phyloP scores from a whole-genome alignment of 164 flowering plant species.

The Cinnamomum chago region DNA sequence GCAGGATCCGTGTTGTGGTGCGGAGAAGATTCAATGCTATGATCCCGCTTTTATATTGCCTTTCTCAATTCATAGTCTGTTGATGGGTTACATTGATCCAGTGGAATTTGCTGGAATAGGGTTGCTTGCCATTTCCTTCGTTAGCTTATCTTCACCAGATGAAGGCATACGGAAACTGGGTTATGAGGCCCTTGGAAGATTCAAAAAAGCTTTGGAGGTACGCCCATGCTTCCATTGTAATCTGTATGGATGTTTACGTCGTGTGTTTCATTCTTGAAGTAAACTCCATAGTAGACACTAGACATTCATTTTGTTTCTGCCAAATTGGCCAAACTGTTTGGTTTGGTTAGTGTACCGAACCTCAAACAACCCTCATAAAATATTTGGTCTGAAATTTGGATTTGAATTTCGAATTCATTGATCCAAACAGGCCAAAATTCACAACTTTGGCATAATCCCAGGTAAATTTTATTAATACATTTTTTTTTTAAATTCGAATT shows the following conservation, averaged over 20 bases:
- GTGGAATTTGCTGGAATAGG: slow-evolving; percentile 81
- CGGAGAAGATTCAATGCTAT: slow-evolving; percentile 38
- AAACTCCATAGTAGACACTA: no score
- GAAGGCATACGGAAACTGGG: slow-evolving; percentile 69
- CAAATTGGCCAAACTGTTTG: no score
- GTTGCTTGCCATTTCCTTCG: slow-evolving; percentile 75
- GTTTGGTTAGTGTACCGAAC: no score
- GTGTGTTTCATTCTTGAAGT: neutral
- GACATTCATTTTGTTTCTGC: no score
- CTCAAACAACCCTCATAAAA: no score
- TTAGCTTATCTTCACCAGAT: slow-evolving; percentile 77
- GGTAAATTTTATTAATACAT: no score
- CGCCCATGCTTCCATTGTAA: neutral
- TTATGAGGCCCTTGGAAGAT: slow-evolving; percentile 62
- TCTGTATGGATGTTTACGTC: neutral
- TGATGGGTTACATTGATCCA: slow-evolving; percentile 64
- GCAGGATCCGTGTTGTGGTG: slow-evolving; percentile 33
- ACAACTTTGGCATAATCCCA: no score
- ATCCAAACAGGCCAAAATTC: no score
- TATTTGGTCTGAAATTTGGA: no score
- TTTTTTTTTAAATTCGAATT: no score
- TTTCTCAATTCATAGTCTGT: slow-evolving; percentile 65
- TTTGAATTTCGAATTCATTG: no score
- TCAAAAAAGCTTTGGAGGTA: slow-evolving; percentile 66
- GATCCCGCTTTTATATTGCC: slow-evolving; percentile 83